Evolutionary conservation across 768 basidiomycete species (phyloP), one percentile per base, ranked within the genome.

Genomic region (Rhizopogon sp.): DNA sequence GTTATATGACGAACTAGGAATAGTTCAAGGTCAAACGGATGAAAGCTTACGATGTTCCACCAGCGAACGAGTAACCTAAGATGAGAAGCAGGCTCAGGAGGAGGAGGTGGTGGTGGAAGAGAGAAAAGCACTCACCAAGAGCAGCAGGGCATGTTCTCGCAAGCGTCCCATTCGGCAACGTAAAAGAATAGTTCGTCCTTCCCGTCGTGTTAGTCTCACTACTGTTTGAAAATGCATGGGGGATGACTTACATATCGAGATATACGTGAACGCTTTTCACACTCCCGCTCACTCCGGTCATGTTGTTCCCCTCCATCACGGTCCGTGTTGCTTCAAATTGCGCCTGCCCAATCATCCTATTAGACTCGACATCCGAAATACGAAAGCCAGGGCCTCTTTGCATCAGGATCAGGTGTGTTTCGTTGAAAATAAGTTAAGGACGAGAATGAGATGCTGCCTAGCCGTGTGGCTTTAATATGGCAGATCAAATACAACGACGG

Each of bases 71-170:
- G 66, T 75, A 90, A 10, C 89, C 88, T 89, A 47, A 3, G 1
- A n/a, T 13, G 39, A 17, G 33, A 44, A 46, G 42, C 11, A 16
- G 20, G 43, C 40, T 60, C 8, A 53, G 50, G 54, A 57, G 44
- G 43, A 41, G 17, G n/a, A 1, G 47, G 39, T 49, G 13, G 40
- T 2, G 7, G 31, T 40, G 58, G 22, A 54, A 52, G 39, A 9
- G 28, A 28, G 35, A 28, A 37, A 28, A 2, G 13, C 31, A 64
- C 79, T 55, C 56, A 87, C 87, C 90, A 69, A 90, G 73, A 45
- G 88, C 90, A 57, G 89, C 75, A n/a, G 88, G 87, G 63, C 89
- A 92, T 1, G 90, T 92, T 28, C 76, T 75, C 33, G 82, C 84
- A 5, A 68, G 73, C 3, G 84, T 85, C 31, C 90, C 87, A 60